phyloP scores from a whole-genome alignment of 1,139 yeast genomes.

The Saccharomyces hybrid region DNA sequence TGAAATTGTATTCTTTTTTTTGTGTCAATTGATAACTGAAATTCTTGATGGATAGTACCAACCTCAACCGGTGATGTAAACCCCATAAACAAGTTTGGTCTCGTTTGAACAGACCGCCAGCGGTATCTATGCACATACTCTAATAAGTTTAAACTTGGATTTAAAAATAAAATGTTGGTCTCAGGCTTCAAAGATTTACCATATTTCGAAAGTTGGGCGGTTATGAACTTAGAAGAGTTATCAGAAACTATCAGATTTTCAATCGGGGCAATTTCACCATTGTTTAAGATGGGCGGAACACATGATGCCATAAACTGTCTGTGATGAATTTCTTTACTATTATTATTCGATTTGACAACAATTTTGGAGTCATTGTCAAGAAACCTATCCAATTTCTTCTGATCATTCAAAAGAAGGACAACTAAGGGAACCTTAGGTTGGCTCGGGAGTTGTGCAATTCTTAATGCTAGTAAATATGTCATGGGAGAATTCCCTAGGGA shows the following conservation, averaged over 20 bases:
- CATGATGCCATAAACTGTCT: conserved; percentile 33
- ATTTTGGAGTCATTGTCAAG: conserved; percentile 35
- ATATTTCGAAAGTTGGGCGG: conserved; percentile 40
- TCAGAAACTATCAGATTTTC: conserved; percentile 45
- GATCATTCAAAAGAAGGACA: conserved; percentile 38
- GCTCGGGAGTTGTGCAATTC: conserved; percentile 32
- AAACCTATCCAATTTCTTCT: conserved; percentile 36
- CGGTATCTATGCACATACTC: conserved; percentile 40
- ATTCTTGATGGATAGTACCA: neutral
- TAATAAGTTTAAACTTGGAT: conserved; percentile 67
- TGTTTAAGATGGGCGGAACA: conserved; percentile 31
- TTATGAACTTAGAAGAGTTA: conserved; percentile 43
- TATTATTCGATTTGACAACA: conserved; percentile 16
- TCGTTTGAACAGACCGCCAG: conserved; percentile 42
- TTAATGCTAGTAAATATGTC: conserved; percentile 31
- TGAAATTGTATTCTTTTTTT: neutral
- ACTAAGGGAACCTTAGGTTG: conserved; percentile 35
- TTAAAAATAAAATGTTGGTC: conserved; percentile 59
- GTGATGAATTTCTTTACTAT: conserved; percentile 8
- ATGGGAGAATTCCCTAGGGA: conserved; percentile 42
- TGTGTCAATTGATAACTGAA: neutral
- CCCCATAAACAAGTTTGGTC: conserved; percentile 58
- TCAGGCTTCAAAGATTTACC: conserved; percentile 34
- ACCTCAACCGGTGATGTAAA: conserved; percentile 6
- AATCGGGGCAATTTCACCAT: conserved; percentile 34